Base-by-base conservation (phyloP, 331 rosid species). In the Arachis monticola region DNA sequence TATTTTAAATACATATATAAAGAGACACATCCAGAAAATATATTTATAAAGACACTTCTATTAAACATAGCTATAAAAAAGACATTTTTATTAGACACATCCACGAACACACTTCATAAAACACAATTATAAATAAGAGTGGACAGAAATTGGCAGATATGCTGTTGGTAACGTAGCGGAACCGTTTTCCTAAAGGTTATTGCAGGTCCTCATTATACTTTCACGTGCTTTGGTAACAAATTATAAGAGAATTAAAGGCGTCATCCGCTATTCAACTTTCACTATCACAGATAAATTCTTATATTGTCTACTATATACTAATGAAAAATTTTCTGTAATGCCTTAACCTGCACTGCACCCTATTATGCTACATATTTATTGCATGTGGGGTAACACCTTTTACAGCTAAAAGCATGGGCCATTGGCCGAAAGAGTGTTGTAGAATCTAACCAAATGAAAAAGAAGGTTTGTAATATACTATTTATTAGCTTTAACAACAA, bases 341-440 rank as follows among this genome's bases (percentile, higher is more conserved):
- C 47, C 76, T 79, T 71, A 32, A 13, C 68, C 51, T 53, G 12
- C 79, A 76, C 72, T 66, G 51, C 67, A 55, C 46, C 67, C 70
- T 27, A 27, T 72, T 48, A 35, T 73, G 79, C 56, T 55, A 52
- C 66, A 60, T 27, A 79, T 70, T 52, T 51, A 32, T 64, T 74
- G 22, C 48, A 14, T 51, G 53, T 44, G 64, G 66, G 76, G 79
- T 31, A 30, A 38, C 58, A 60, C 11, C 56, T 30, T 67, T 73
- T 72, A 22, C 32, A 22, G 75, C 27, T 46, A 64, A 63, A 55
- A 51, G 52, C 64, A 73, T 69, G 7, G 5, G 41, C 41, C 41
- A 38, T 38, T 38, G 41, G 13, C 67, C 64, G 27, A 59, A 65
- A 35, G 77, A 55, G 60, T 55, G 60, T 13, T 14, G 9, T 55